Conservation (phyloP, 139 green algal genomes). For the Chlamydomonas eustigma region DNA sequence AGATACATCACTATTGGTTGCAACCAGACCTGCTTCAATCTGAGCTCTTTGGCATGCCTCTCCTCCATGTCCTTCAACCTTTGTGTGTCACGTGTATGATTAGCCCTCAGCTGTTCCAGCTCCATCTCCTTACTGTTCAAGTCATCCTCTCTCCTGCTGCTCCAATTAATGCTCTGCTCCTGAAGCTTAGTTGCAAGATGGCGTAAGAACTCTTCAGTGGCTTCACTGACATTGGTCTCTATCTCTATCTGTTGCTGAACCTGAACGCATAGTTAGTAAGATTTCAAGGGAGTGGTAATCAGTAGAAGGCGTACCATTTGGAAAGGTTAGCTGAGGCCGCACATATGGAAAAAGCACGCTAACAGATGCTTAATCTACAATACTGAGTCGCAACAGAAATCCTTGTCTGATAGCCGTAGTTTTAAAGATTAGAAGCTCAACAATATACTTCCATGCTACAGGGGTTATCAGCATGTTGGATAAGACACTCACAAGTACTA, state of each 20-base stretch:
- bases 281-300: neutral
- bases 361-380: neutral
- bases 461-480: too few relatives aligned
- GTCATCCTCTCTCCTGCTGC: slow-evolving; percentile 23
- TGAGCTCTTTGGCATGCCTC: slow-evolving; percentile 11
- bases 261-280: neutral
- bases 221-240: slow-evolving; percentile 26
- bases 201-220: slow-evolving; percentile 21
- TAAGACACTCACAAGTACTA: too few relatives aligned
- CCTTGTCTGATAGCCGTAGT: too few relatives aligned
- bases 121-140: slow-evolving; percentile 28
- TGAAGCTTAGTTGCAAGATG: slow-evolving; percentile 11
- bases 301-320: neutral
- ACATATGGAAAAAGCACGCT: neutral
- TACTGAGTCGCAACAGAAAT: too few relatives aligned
- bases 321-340: neutral
- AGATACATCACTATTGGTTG: too few relatives aligned
- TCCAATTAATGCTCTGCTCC: slow-evolving; percentile 37
- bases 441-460: too few relatives aligned
- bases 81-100: slow-evolving; percentile 2
- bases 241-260: slow-evolving; percentile 49
- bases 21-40: slow-evolving; percentile 9
- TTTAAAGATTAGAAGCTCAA: too few relatives aligned
- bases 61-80: slow-evolving; percentile 23
- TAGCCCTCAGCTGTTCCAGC: slow-evolving; percentile 19